Percentiles rank a stretch among this genome's conserved stretches.
phyloP scores from a whole-genome alignment of 306 rosid species.

The Cicer bijugum region DNA sequence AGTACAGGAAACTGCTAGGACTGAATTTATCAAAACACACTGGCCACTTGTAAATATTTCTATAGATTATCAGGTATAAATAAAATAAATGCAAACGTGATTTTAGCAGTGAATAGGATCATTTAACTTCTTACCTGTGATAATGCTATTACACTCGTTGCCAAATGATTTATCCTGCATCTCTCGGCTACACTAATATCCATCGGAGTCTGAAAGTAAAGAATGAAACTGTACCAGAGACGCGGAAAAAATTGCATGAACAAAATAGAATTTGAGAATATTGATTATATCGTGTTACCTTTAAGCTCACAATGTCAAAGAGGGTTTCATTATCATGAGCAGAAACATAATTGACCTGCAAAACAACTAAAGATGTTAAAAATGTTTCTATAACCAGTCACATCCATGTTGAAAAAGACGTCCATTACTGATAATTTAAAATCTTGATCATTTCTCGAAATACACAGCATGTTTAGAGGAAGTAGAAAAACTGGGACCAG shows the following conservation, averaged over 20 bases:
- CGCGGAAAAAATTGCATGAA: conserved; percentile 18
- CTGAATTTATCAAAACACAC: conserved; percentile 8
- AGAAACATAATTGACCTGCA: conserved; percentile 90
- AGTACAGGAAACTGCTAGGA: conserved; percentile 10
- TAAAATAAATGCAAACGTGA: conserved; percentile 13
- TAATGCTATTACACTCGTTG: conserved; percentile 80
- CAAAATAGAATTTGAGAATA: conserved; percentile 34
- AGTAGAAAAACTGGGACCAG: conserved; percentile 10
- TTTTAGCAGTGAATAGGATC: conserved; percentile 35
- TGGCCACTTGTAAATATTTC: conserved; percentile 15
- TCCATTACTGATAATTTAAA: conserved; percentile 24
- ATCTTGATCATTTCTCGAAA: conserved; percentile 25
- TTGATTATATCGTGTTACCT: conserved; percentile 57
- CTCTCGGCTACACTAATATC: conserved; percentile 69
- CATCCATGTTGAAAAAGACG: conserved; percentile 18
- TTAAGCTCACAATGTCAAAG: conserved; percentile 83
- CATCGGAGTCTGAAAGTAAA: conserved; percentile 64
- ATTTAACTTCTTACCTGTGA: conserved; percentile 67
- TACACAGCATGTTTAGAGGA: conserved; percentile 32
- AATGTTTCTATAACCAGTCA: neutral
- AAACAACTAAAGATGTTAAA: conserved; percentile 39
- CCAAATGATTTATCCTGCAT: conserved; percentile 93
- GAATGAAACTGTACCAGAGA: conserved; percentile 40
- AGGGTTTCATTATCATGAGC: conserved; percentile 95
- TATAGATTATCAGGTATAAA: neutral